Percentiles rank a stretch among this genome's conserved stretches.
phyloP scores from a whole-genome alignment of 805 yeast genomes.

The Jamesozyma jinghongensis region DNA sequence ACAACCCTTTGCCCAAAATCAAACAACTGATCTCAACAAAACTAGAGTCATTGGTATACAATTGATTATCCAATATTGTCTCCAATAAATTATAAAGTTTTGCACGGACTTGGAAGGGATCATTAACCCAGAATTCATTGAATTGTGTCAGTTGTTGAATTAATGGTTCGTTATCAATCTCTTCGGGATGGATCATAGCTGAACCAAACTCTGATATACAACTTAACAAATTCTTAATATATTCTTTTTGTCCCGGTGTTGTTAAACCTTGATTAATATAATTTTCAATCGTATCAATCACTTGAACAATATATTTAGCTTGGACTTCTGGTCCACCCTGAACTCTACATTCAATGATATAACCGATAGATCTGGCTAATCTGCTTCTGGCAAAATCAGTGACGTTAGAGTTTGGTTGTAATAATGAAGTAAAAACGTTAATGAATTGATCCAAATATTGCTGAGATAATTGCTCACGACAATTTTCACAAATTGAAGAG shows the following conservation, averaged over 20 bases:
- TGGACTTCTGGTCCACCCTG: conserved; percentile 37
- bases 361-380: conserved; percentile 52
- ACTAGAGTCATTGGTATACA: conserved; percentile 35
- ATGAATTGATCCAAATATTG: conserved; percentile 20
- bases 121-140: conserved; percentile 41
- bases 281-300: conserved; percentile 27
- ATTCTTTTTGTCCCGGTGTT: conserved; percentile 31
- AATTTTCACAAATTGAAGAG: conserved; percentile 23
- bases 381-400: conserved; percentile 36
- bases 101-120: conserved; percentile 38
- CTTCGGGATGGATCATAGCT: conserved; percentile 52
- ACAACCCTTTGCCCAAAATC: conserved; percentile 36
- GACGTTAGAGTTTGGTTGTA: conserved; percentile 20
- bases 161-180: conserved; percentile 21
- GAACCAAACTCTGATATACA: conserved; percentile 66
- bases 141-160: conserved; percentile 19
- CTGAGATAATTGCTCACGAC: conserved; percentile 20
- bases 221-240: conserved; percentile 45
- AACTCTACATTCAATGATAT: conserved; percentile 46
- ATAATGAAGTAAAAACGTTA: conserved; percentile 28
- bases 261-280: conserved; percentile 10
- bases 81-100: conserved; percentile 38
- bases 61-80: conserved; percentile 27
- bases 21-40: conserved; percentile 56
- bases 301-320: conserved; percentile 30